Evolutionary conservation across 192 early-diverging fungal genomes (phyloP), one percentile per base, ranked within the genome.

Genomic region (Obelidium mucronatum): DNA sequence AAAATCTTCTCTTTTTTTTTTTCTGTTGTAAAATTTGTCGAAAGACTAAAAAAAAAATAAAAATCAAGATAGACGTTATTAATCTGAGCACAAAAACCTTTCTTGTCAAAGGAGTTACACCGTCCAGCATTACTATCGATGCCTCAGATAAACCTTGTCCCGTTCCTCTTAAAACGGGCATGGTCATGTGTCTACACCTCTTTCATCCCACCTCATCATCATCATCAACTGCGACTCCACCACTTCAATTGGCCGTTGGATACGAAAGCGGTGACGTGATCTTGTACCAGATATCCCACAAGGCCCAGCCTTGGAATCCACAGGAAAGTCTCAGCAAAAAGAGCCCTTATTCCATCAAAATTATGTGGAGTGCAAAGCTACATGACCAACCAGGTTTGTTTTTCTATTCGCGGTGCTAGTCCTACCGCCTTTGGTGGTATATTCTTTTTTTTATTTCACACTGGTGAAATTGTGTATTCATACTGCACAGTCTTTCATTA

Each of bases 201-300:
- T 51, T 67, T 34, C 31, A 17, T 28, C 13, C 37, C 1, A 19
- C 48, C 48, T 8, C 48, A 51, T 51, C 48, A 51, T 51, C 48
- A 8, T 13, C 11, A 8, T 51, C 48, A 51, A 22, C 8, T 22
- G 48, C 8, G 11, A 51, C 48, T 51, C 11, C 22, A 8, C 55
- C 55, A 58, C 4, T 15, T 6, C 24, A 5, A 5, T 24, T 58
- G n/a, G 55, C 55, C 5, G 55, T 30, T 58, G 55, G 55, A 24
- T 72, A 72, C 37, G 69, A 72, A 72, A 58, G 53, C 34, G 69
- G 69, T 4, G 56, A 72, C 30, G 53, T 72, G 5, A 26, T 19
- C 22, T 36, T 35, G 36, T 72, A 19, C 33, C 26, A 40, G 19
- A 24, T 72, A n/a, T 54, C 8, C 22, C 36, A 30, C 33, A 31